phyloP scores from a whole-genome alignment of 345 rosid genomes.

The Hibiscus mutabilis region DNA sequence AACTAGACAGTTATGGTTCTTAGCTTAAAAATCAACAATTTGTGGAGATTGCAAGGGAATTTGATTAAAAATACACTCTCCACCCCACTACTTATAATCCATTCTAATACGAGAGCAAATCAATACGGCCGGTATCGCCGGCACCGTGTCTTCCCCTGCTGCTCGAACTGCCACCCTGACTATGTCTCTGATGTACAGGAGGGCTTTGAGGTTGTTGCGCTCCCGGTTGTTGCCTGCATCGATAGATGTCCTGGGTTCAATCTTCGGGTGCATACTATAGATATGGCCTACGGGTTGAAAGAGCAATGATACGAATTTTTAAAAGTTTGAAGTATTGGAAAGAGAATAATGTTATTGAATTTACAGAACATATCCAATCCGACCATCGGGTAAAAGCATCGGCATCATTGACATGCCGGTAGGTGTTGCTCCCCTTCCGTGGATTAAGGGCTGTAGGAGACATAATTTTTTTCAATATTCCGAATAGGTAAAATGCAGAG shows the following conservation, averaged over 20 bases:
- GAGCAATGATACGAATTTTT: background rate
- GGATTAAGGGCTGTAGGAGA: conserved; percentile 50
- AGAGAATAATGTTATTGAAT: conserved; percentile 9
- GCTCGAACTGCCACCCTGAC: conserved; percentile 32
- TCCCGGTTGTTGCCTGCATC: conserved; percentile 57
- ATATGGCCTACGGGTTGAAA: background rate
- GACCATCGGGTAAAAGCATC: conserved; percentile 72
- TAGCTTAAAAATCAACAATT: background rate
- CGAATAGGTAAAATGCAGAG: background rate
- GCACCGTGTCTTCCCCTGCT: conserved; percentile 34
- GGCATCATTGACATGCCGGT: conserved; percentile 78
- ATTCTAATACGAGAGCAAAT: conserved; percentile 3
- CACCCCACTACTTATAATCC: background rate
- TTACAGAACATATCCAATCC: conserved; percentile 69
- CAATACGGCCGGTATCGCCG: conserved; percentile 47
- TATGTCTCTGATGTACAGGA: conserved; percentile 32
- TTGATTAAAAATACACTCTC: background rate
- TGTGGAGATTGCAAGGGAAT: background rate
- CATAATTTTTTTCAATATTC: background rate
- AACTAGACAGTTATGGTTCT: too few species aligned
- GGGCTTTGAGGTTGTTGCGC: conserved; percentile 32
- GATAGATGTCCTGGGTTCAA: background rate
- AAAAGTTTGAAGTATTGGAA: background rate
- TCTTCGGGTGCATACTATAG: background rate
- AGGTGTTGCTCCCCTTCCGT: conserved; percentile 52